phyloP scores from a whole-genome alignment of 2,329 filamentous ascomycete genomes.

The Hypoxylon sp. region DNA sequence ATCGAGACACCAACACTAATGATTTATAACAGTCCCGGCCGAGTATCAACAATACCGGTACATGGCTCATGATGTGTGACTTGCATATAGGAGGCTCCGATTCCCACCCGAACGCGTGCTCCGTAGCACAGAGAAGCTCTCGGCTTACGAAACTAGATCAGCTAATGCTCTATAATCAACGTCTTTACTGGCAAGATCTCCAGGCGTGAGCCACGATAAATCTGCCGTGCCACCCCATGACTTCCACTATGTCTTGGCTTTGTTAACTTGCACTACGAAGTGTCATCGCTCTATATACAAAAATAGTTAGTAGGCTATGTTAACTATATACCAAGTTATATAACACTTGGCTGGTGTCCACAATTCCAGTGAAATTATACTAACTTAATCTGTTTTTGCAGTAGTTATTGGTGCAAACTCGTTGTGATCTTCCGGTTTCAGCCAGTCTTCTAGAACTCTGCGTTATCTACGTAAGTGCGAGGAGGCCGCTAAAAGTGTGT shows the following conservation, averaged over 20 bases:
- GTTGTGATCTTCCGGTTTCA: not conserved
- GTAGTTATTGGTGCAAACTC: not conserved
- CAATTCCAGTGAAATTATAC: not conserved
- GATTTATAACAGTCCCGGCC: slow-evolving; percentile 20
- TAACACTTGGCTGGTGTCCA: not conserved
- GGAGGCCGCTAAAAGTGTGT: not conserved
- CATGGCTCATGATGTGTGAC: slow-evolving; percentile 3
- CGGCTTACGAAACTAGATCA: slow-evolving; percentile 4
- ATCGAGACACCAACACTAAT: slow-evolving; percentile 8
- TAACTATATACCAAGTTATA: not conserved
- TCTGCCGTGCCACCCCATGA: slow-evolving; percentile 3
- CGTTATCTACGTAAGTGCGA: not conserved
- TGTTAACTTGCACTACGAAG: not conserved
- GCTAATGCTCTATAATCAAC: slow-evolving; percentile 14
- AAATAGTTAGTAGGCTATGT: slow-evolving; percentile 1
- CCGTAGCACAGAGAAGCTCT: not conserved
- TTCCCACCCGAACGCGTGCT: not conserved
- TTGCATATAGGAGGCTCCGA: not conserved
- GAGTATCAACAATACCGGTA: not conserved
- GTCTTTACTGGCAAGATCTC: not conserved
- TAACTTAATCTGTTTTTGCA: not conserved
- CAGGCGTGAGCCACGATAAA: not conserved
- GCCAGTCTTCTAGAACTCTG: not conserved
- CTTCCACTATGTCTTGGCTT: not conserved
- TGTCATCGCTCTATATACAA: not conserved